phyloP scores from a whole-genome alignment of 225 moss, liverwort and hornwort genomes.

The Pleurozium schreberi region DNA sequence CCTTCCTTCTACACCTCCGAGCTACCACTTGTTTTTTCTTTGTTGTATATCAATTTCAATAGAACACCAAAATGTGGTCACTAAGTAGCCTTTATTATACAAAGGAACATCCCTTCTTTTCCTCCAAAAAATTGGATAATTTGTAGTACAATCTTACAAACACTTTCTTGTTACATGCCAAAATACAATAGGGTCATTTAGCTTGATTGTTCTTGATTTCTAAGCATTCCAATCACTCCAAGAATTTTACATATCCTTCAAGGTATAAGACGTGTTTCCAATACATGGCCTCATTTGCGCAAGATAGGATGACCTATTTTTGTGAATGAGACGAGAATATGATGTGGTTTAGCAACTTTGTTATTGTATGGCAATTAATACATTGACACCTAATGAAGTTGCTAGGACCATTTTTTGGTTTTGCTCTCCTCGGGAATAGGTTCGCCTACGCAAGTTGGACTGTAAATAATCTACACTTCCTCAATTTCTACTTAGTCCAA shows the following conservation, averaged over 20 bases:
- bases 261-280: accelerated
- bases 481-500: not conserved
- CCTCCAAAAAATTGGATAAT: not conserved
- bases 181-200: not conserved
- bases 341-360: not conserved
- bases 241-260: not conserved
- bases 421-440: accelerated
- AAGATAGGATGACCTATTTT: not conserved
- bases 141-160: accelerated
- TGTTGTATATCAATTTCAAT: not conserved
- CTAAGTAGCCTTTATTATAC: accelerated
- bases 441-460: accelerated
- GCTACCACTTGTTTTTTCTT: not conserved
- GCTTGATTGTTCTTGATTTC: not conserved
- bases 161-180: not conserved
- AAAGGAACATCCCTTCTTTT: not conserved
- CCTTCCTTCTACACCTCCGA: no score
- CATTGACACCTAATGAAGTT: not conserved
- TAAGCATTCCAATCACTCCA: not conserved
- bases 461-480: not conserved
- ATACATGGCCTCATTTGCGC: accelerated
- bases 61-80: not conserved
- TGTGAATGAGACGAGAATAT: not conserved
- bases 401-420: not conserved
- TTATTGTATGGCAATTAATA: not conserved